Conservation (phyloP, 768 basidiomycete species). For the Suillus variegatus region DNA sequence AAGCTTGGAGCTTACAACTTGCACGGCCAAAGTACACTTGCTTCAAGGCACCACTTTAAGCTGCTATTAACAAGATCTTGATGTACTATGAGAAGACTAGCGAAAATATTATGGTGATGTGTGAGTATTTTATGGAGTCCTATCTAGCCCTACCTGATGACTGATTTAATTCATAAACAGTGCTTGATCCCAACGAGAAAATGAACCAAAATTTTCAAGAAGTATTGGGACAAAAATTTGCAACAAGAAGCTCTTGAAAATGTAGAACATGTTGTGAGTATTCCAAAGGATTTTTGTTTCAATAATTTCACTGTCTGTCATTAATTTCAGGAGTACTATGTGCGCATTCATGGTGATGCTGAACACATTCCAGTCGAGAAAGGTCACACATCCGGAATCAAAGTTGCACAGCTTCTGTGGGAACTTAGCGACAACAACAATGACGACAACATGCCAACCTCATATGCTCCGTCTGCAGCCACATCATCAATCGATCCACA, state of each 20-base stretch:
- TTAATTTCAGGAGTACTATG: conserved; percentile 18
- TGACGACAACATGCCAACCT: conserved; percentile 8
- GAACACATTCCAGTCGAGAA: background rate
- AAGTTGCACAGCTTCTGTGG: background rate
- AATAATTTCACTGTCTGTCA: too few species aligned
- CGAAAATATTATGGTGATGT: conserved; percentile 34
- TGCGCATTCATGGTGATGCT: background rate
- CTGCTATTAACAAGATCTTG: conserved; percentile 31
- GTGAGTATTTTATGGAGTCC: conserved; percentile 24
- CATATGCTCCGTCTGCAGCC: conserved; percentile 7
- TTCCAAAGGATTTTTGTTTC: background rate
- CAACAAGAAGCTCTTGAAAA: conserved; percentile 14
- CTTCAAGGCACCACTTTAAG: conserved; percentile 26
- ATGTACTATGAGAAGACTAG: conserved; percentile 34
- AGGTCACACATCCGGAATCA: background rate
- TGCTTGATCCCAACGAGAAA: conserved; percentile 28
- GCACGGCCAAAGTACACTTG: conserved; percentile 14
- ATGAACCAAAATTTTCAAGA: conserved; percentile 25
- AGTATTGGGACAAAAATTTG: conserved; percentile 25
- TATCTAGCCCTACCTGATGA: too few species aligned
- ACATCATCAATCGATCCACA: background rate
- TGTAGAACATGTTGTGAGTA: conserved; percentile 20
- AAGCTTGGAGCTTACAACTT: conserved; percentile 22
- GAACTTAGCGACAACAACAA: conserved; percentile 13
- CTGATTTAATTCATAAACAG: conserved; percentile 5